Base-by-base conservation (phyloP, 371 early-diverging fungal genomes). In the Haplosporangium sp. region DNA sequence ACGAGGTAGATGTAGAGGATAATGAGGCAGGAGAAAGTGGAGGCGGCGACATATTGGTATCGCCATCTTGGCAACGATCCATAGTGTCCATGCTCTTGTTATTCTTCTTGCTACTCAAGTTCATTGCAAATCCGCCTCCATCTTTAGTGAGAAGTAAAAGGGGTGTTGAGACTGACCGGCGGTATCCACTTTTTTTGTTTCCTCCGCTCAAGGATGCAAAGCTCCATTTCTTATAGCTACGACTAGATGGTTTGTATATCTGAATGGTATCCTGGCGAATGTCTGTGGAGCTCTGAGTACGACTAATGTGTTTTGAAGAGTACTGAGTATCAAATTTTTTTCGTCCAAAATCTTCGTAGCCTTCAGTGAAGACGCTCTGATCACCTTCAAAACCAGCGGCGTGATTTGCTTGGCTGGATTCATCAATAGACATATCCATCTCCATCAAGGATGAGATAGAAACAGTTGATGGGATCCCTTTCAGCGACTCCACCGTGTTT, bases 81-180 rank as follows among this genome's bases (percentile, higher is more conserved):
- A 71, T 50, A 19, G 34, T 65, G n/a, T 59, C 61, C 35, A 38
- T 44, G 35, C 60, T 20, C 35, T 34, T 61, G 19, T 17, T 44
- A 47, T 15, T 40, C 38, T 34, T 53, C 63, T 27, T 67, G 64
- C 27, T 63, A 35, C 38, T 35, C 4, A 20, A 3, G 34, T 27
- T 63, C 13, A 19, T 40, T 10, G 39, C 10, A 20, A 17, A 17
- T 6, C 20, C 44, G 17, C 19, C n/a, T 3, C 40, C 45, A 5
- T 53, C 69, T 19, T 48, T 59, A 0, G 65, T 70, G 2, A 65
- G 48, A 1, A 68, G 58, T 2, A 77, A 45, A 2, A 69, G 35
- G 2, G 72, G 77, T 4, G 69, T 58, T 10, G 78, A 78, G 45
- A 67, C 64, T 19, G 78, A 78, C 45, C 72, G 38, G 42, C 74